Base-by-base conservation (phyloP, 768 basidiomycete species). In the Macrolepiota dolichaula region DNA sequence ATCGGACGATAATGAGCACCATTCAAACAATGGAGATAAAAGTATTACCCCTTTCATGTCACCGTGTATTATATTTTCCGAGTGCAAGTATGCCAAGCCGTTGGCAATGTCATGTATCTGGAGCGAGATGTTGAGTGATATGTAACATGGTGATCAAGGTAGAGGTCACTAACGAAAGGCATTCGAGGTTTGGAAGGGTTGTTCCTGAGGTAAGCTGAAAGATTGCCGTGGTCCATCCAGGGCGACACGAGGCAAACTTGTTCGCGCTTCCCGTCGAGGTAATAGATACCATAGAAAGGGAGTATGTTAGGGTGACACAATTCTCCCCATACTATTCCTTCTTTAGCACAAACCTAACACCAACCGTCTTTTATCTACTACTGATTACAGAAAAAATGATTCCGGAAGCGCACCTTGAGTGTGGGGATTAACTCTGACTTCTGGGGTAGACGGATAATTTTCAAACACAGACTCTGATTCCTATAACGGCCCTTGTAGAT, bases 361-460 rank as follows among this genome's bases (percentile, higher is more conserved):
- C 7, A 6, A n/a, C 15, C n/a, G n/a, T n/a, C n/a, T 17, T n/a
- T 6, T 3, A 7, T 42, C 15, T 9, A 6, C 15, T 44, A 17
- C 19, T 19, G 15, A n/a, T 32, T 7, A 7, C 29, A 32, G 15
- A 15, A 15, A n/a, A 19, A n/a, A 44, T 13, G 3, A 9, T 19
- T 13, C 15, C 42, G 2, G 42, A 44, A 19, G 7, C 17, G 42
- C 7, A 44, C 42, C 4, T 44, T 71, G 22, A 70, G 25, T 29
- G 66, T 51, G 11, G 57, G 50, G 19, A 58, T 53, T 36, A 38
- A 57, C 44, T 65, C 64, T 5, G 68, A 68, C 22, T 24, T 63
- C 59, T 66, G 60, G 29, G 68, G 71, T 40, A 69, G 59, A 42
- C 62, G 69, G n/a, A 72, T 54, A 10, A 70, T 55, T 54, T 73